Conservation (phyloP, 2,329 filamentous ascomycete species). For the Tolypocladium tundrense region DNA sequence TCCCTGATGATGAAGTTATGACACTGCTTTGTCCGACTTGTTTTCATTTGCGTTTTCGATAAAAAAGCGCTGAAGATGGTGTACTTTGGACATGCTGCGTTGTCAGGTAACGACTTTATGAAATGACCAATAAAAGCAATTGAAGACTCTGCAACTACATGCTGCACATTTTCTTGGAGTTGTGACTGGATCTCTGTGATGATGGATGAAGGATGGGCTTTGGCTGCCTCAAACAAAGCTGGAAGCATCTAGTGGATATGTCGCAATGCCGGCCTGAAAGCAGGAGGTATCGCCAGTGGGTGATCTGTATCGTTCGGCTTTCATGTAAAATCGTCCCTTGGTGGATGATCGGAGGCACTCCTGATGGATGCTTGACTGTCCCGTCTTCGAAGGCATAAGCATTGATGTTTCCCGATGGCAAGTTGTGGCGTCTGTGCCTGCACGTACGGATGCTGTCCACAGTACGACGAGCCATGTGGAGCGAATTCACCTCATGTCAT, state of each 20-base stretch:
- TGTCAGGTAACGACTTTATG: conserved; percentile 29
- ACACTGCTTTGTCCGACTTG: conserved; percentile 14
- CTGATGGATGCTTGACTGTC: not conserved
- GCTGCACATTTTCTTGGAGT: too few species aligned
- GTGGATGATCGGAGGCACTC: not conserved
- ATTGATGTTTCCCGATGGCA: not conserved
- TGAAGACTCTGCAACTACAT: conserved; percentile 1
- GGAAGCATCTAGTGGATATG: not conserved
- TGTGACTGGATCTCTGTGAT: not conserved
- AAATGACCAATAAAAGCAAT: conserved; percentile 28
- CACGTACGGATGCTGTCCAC: not conserved
- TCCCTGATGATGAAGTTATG: conserved; percentile 25
- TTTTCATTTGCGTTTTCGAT: conserved; percentile 12
- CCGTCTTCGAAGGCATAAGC: too few species aligned
- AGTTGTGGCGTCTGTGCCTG: not conserved
- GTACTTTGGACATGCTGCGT: conserved; percentile 24
- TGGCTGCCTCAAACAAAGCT: not conserved
- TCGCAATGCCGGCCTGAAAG: not conserved
- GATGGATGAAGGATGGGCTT: not conserved
- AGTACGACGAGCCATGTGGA: not conserved
- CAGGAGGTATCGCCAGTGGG: not conserved
- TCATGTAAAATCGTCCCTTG: not conserved
- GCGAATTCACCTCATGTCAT: not conserved
- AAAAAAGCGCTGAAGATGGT: conserved; percentile 18
- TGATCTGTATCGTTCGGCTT: not conserved